phyloP scores from a whole-genome alignment of 2,329 filamentous ascomycete genomes.

The Claviceps fusiformis region DNA sequence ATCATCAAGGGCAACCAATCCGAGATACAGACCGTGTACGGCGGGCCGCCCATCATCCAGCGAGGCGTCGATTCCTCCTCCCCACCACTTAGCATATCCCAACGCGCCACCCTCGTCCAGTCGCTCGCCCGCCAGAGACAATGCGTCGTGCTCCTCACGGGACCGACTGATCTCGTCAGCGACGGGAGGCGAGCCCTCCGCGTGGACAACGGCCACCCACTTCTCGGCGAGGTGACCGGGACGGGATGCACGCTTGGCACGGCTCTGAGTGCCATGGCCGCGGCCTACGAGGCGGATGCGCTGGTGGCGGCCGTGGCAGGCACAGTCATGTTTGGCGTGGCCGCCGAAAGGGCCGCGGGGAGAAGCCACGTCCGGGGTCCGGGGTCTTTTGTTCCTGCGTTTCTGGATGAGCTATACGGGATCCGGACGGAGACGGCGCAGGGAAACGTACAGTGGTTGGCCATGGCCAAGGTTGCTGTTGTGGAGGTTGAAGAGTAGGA shows the following conservation, averaged over 20 bases:
- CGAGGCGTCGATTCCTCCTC: slow-evolving; percentile 73
- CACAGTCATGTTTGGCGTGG: slow-evolving; percentile 61
- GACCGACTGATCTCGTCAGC: slow-evolving; percentile 60
- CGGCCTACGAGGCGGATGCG: slow-evolving; percentile 47
- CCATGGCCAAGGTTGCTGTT: slow-evolving; percentile 33
- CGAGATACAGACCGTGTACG: slow-evolving; percentile 65
- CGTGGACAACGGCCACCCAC: slow-evolving; percentile 63
- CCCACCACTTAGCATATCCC: slow-evolving; percentile 36
- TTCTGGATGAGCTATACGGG: slow-evolving; percentile 57
- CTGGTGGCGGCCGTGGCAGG: slow-evolving; percentile 62
- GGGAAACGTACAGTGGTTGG: slow-evolving; percentile 38
- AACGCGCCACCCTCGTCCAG: slow-evolving; percentile 48
- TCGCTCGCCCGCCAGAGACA: slow-evolving; percentile 55
- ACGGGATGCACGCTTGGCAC: slow-evolving; percentile 81
- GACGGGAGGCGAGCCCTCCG: slow-evolving; percentile 57
- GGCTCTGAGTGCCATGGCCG: slow-evolving; percentile 61
- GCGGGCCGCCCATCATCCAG: slow-evolving; percentile 43
- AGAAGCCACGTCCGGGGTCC: slow-evolving; percentile 58
- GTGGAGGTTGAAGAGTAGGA: slow-evolving; percentile 14
- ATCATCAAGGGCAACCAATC: slow-evolving; percentile 91
- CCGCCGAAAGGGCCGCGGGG: slow-evolving; percentile 56
- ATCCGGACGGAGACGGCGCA: slow-evolving; percentile 33
- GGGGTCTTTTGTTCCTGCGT: slow-evolving; percentile 73
- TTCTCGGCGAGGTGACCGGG: slow-evolving; percentile 59
- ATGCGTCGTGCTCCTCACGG: slow-evolving; percentile 72